These are phyloP conservation scores for Emmonsiellopsis sp. DNA, from an alignment of 2,329 filamentous ascomycete species.

Conservation along the genomic window DNA sequence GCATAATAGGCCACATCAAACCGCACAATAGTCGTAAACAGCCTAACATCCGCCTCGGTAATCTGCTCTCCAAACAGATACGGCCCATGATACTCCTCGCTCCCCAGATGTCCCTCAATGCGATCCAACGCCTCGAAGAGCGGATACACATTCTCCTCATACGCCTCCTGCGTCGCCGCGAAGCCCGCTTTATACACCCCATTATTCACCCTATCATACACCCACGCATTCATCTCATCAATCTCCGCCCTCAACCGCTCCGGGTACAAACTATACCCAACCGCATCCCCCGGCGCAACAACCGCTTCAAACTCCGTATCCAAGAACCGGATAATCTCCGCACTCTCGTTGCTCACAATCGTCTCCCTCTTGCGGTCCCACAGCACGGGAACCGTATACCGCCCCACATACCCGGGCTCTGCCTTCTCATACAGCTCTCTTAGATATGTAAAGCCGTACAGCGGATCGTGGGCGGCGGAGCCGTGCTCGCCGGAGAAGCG, in stretches of 20 bases:
- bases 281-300: constrained; percentile 46
- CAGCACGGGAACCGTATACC: constrained; percentile 74
- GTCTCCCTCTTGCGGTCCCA: constrained; percentile 66
- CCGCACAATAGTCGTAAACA: constrained; percentile 58
- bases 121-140: constrained; percentile 67
- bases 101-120: constrained; percentile 57
- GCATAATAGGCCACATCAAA: constrained; percentile 69
- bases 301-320: constrained; percentile 64
- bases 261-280: constrained; percentile 54
- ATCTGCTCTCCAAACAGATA: constrained; percentile 64
- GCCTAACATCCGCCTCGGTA: constrained; percentile 68
- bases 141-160: constrained; percentile 57
- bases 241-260: constrained; percentile 52
- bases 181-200: constrained; percentile 58
- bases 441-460: constrained; percentile 62
- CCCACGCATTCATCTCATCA: constrained; percentile 67
- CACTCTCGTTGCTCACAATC: constrained; percentile 82
- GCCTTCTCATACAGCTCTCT: constrained; percentile 66
- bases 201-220: constrained; percentile 53
- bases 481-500: constrained; percentile 59
- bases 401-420: constrained; percentile 57
- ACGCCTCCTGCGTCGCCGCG: constrained; percentile 65
- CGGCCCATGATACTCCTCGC: constrained; percentile 37
- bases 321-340: constrained; percentile 79
- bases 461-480: constrained; percentile 52